Percentiles rank a stretch among this genome's conserved stretches.
These are phyloP conservation scores for Pythium angustatum DNA, from an alignment of 352 stramenopile species.

Conservation along the genomic window DNA sequence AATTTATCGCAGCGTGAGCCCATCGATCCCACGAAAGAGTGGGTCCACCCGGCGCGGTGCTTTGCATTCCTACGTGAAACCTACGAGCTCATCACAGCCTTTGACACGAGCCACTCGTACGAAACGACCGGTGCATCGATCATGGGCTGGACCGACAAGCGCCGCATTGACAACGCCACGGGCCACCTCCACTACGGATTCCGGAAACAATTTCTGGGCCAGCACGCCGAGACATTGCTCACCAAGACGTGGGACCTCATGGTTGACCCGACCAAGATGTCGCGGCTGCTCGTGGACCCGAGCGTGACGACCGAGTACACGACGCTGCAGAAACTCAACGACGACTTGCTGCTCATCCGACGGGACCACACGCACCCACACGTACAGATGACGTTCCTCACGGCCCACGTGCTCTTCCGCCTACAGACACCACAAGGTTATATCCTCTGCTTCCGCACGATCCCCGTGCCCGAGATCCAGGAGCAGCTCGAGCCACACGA, in stretches of 20 bases:
- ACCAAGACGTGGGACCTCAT: slow-evolving; percentile 29
- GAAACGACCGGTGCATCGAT: slow-evolving; percentile 23
- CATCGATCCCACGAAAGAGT: slow-evolving; percentile 26
- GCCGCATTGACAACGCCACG: slow-evolving; percentile 20
- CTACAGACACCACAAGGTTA: slow-evolving; percentile 58
- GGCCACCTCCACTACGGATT: slow-evolving; percentile 29
- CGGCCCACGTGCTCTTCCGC: slow-evolving; percentile 60
- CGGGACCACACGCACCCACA: slow-evolving; percentile 49
- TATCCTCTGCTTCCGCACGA: slow-evolving; percentile 59
- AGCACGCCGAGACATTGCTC: slow-evolving; percentile 27
- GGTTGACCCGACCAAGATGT: slow-evolving; percentile 40
- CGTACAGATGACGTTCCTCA: slow-evolving; percentile 55
- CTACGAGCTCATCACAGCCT: slow-evolving; percentile 47
- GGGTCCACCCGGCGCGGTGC: slow-evolving; percentile 23
- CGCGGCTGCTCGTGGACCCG: slow-evolving; percentile 46
- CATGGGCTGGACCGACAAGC: slow-evolving; percentile 59
- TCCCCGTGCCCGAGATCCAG: slow-evolving; percentile 51
- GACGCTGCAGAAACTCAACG: slow-evolving; percentile 52
- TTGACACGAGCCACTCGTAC: slow-evolving; percentile 19
- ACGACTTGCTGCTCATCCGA: slow-evolving; percentile 60
- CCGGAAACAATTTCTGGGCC: slow-evolving; percentile 24
- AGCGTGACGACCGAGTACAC: slow-evolving; percentile 47
- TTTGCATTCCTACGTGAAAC: slow-evolving; percentile 61
- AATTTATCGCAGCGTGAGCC: slow-evolving; percentile 33
- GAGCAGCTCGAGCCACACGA: slow-evolving; percentile 45